Evolutionary conservation across 1,284 basidiomycete genomes (phyloP).

Genomic region (Gymnopus androsaceus): DNA sequence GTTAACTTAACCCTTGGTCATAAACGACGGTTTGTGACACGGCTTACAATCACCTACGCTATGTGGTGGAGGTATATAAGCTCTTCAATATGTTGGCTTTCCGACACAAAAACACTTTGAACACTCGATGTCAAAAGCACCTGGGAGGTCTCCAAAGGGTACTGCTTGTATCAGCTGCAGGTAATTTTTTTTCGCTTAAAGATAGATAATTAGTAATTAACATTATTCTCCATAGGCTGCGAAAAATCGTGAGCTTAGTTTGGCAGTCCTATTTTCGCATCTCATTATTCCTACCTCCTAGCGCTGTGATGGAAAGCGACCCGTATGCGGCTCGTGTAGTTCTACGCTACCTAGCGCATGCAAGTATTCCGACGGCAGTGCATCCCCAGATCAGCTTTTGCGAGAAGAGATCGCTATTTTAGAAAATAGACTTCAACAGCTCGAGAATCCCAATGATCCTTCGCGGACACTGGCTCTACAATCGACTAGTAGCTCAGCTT

Average conservation of each 20-base stretch:
- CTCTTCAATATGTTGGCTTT: too few species aligned
- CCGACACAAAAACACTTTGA: not conserved
- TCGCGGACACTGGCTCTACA: slow-evolving; percentile 3
- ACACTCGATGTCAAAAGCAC: slow-evolving; percentile 1
- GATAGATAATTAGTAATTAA: not conserved
- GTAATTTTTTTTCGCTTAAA: not conserved
- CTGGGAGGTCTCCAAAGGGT: slow-evolving; percentile 12
- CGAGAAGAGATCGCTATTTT: slow-evolving; percentile 16
- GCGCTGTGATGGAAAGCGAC: slow-evolving; percentile 19
- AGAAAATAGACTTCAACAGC: slow-evolving; percentile 14
- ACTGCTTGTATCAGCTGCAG: slow-evolving; percentile 14
- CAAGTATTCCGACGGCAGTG: slow-evolving; percentile 15
- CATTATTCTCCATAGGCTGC: not conserved
- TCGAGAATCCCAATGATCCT: slow-evolving; percentile 11
- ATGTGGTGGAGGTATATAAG: slow-evolving; percentile 3
- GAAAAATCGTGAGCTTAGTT: slow-evolving; percentile 5
- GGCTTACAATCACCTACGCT: slow-evolving; percentile 9
- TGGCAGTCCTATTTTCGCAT: not conserved
- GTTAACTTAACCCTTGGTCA: not conserved
- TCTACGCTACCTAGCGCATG: slow-evolving; percentile 4
- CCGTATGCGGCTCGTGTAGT: slow-evolving; percentile 15
- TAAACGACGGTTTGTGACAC: slow-evolving; percentile 9
- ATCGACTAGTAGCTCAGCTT: not conserved
- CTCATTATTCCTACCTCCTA: not conserved
- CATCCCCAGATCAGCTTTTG: slow-evolving; percentile 12